Evolutionary conservation across 805 yeast genomes (phyloP).

Genomic region (Schwanniomyces occidentalis): DNA sequence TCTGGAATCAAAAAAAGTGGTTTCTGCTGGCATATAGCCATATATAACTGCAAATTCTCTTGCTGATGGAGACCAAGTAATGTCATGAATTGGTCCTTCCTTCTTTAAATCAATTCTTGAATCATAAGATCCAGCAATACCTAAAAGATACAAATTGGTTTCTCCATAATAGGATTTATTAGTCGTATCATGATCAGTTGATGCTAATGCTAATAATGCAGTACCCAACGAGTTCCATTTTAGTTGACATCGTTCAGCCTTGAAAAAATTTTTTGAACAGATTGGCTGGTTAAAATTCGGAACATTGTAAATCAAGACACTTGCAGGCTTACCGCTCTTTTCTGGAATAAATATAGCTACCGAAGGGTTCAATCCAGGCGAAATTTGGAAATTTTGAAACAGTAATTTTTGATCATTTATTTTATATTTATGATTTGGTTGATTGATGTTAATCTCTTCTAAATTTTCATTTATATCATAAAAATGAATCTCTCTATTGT

Average conservation of each 20-base stretch:
- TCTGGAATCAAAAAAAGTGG: constrained; percentile 91
- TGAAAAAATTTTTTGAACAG: constrained; percentile 85
- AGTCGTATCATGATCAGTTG: constrained; percentile 92
- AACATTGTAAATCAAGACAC: constrained; percentile 77
- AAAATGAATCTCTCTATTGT: constrained; percentile 66
- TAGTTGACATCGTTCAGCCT: constrained; percentile 90
- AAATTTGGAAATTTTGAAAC: constrained; percentile 58
- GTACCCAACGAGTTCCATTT: constrained; percentile 96
- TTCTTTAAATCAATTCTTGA: constrained; percentile 82
- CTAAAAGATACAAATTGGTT: constrained; percentile 84
- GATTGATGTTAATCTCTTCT: constrained; percentile 35
- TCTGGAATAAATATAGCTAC: constrained; percentile 91
- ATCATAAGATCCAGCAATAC: constrained; percentile 90
- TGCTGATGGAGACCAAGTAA: constrained; percentile 95
- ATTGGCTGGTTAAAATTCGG: constrained; percentile 77
- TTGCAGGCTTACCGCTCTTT: constrained; percentile 84
- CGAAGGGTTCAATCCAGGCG: constrained; percentile 89
- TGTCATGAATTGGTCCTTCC: constrained; percentile 97
- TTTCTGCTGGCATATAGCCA: constrained; percentile 97
- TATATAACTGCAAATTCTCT: constrained; percentile 96
- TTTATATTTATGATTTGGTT: constrained; percentile 60
- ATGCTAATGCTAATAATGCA: constrained; percentile 87
- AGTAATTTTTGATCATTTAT: constrained; percentile 51
- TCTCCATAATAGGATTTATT: constrained; percentile 97
- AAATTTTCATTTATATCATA: constrained; percentile 46